Evolutionary conservation across 257 asterid genomes (phyloP), one percentile per base, ranked within the genome.

Genomic region (Paulownia fortunei): DNA sequence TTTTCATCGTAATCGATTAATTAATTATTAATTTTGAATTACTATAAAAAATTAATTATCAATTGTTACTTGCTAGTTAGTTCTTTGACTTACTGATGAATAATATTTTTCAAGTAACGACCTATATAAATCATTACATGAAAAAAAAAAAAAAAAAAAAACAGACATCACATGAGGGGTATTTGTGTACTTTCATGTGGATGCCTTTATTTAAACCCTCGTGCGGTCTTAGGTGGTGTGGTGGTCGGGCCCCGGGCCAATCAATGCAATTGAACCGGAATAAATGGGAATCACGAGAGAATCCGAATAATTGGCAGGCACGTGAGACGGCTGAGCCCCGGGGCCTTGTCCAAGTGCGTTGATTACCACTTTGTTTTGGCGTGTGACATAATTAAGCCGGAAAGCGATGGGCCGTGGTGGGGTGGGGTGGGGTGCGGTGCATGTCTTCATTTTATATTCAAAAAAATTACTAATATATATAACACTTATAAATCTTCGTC

Each of bases 241-340:
- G 68, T 47, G 41, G 76, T 72, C 54, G 54, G 65, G 51, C 26
- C 16, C 1, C 26, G 16, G 13, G 15, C 2, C 37, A 67, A n/a
- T 55, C 51, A 39, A 58, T 21, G 39, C 27, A 73, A 36, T 44
- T 72, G 76, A 34, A 30, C 52, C 27, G 46, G 16, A 69, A 71
- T 24, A 59, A 73, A 41, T 44, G 60, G 61, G 36, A 42, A 59
- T 73, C 78, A 60, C 58, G 23, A 51, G 58, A 34, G 23, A n/a
- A 51, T 51, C 9, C 58, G 23, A 16, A 51, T 5, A 51, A 16
- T 16, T 16, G 3, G 58, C 9, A 51, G 58, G 58, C 58, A 51
- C 78, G 78, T 73, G 60, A 73, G 13, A 26, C 61, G 61, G 65
- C 76, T 52, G 51, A 6, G 51, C 21, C 32, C 12, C 47, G 60